Evolutionary conservation across 2,329 filamentous ascomycete genomes (phyloP).

Genomic region (Diaporthe velutina): DNA sequence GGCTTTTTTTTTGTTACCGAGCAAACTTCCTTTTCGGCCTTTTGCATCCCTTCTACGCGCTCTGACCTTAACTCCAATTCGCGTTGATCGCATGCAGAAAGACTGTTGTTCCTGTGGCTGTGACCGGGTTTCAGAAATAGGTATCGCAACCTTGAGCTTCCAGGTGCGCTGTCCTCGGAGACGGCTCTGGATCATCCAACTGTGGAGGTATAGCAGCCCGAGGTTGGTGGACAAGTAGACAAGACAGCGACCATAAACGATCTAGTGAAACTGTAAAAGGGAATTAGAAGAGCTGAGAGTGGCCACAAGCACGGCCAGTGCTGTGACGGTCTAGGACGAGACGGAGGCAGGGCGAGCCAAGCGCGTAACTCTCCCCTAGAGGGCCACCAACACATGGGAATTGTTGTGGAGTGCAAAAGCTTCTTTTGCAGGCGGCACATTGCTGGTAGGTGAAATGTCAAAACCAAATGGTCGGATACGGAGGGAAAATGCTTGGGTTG

Average conservation of each 20-base stretch:
- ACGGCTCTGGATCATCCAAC: constrained; percentile 16
- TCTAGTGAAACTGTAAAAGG: constrained; percentile 19
- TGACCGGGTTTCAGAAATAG: constrained; percentile 8
- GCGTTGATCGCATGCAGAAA: constrained; percentile 15
- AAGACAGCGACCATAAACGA: constrained; percentile 8
- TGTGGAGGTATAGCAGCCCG: constrained; percentile 15
- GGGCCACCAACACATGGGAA: neutral
- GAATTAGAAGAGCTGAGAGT: constrained; percentile 24
- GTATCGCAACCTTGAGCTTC: neutral
- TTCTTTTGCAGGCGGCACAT: constrained; percentile 24
- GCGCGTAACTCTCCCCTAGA: neutral
- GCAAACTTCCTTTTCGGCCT: constrained; percentile 15
- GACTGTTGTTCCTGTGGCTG: neutral
- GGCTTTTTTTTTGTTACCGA: neutral
- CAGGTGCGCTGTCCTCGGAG: constrained; percentile 2
- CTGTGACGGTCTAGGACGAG: constrained; percentile 5
- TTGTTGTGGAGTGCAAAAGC: constrained; percentile 15
- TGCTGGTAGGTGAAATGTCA: constrained; percentile 2
- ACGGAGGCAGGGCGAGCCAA: constrained; percentile 19
- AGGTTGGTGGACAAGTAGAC: neutral
- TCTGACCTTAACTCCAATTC: constrained; percentile 27
- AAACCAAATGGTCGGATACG: constrained; percentile 7
- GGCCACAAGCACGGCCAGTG: constrained; percentile 14
- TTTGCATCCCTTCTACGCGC: constrained; percentile 16
- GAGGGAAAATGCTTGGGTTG: neutral